These are phyloP conservation scores for Suillus occidentalis DNA, from an alignment of 768 basidiomycete species.

Conservation along the genomic window DNA sequence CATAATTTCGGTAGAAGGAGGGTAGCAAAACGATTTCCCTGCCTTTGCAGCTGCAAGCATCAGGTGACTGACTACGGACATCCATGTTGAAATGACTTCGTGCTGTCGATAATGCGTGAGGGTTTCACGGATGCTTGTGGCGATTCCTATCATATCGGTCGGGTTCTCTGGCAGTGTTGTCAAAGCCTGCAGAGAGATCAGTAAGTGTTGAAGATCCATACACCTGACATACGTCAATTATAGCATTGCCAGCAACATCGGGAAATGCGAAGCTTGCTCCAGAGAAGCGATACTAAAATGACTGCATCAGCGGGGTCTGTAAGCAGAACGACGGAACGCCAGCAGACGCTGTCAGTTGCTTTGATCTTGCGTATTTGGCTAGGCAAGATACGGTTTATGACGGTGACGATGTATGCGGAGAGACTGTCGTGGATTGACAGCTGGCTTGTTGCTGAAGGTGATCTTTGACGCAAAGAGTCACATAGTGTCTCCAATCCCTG, in stretches of 20 bases:
- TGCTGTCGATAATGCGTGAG: slow-evolving; percentile 16
- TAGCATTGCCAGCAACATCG: slow-evolving; percentile 20
- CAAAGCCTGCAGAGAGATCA: slow-evolving; percentile 10
- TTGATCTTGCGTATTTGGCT: slow-evolving; percentile 21
- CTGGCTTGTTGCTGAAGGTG: neutral
- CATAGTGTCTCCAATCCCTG: slow-evolving; percentile 17
- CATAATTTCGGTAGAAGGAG: slow-evolving; percentile 8
- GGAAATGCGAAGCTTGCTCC: slow-evolving; percentile 18
- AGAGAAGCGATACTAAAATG: slow-evolving; percentile 20
- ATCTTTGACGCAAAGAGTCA: slow-evolving; percentile 8
- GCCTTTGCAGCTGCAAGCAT: slow-evolving; percentile 22
- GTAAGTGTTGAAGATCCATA: neutral
- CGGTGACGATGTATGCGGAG: slow-evolving; percentile 25
- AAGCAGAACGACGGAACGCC: neutral
- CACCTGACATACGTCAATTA: slow-evolving; percentile 19
- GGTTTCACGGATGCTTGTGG: slow-evolving; percentile 17
- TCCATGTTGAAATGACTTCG: slow-evolving; percentile 18
- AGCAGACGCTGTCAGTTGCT: slow-evolving; percentile 28
- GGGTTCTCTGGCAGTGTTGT: slow-evolving; percentile 12
- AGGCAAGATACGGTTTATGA: slow-evolving; percentile 19
- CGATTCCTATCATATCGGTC: slow-evolving; percentile 18
- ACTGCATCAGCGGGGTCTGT: neutral
- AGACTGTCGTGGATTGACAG: slow-evolving; percentile 32
- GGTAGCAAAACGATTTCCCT: slow-evolving; percentile 16
- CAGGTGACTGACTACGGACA: slow-evolving; percentile 15